These are phyloP conservation scores for Diplogelasinospora grovesii DNA, from an alignment of 495 filamentous ascomycete genomes.

Conservation along the genomic window DNA sequence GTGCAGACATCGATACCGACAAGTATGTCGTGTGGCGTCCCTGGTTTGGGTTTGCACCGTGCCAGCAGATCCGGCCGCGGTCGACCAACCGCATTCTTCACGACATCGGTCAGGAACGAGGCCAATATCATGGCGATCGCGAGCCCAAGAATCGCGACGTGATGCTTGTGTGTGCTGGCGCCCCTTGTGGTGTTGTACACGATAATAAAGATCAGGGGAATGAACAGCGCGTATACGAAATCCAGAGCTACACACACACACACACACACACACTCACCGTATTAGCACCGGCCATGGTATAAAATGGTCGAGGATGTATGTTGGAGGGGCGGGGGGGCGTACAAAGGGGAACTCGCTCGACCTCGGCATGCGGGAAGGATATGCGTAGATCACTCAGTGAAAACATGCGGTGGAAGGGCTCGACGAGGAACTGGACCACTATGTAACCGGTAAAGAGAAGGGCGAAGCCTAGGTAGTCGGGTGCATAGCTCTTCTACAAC, in stretches of 20 bases:
- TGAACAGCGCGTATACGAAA: conserved; percentile 65
- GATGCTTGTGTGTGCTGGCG: conserved; percentile 68
- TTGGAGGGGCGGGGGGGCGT: conserved; percentile 24
- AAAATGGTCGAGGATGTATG: not conserved
- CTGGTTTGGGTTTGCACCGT: conserved; percentile 68
- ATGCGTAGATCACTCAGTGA: conserved; percentile 75
- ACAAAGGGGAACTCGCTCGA: conserved; percentile 79
- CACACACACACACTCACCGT: too few species aligned
- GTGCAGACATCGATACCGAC: conserved; percentile 77
- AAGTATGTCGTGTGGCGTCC: conserved; percentile 58
- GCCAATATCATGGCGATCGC: conserved; percentile 70
- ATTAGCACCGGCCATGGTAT: too few species aligned
- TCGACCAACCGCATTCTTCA: conserved; percentile 88
- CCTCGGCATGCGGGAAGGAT: conserved; percentile 75
- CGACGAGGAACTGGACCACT: conserved; percentile 62
- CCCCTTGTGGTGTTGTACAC: conserved; percentile 55
- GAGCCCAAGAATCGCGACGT: conserved; percentile 78
- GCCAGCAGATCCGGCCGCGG: conserved; percentile 85
- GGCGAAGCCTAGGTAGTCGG: conserved; percentile 77
- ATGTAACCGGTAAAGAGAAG: conserved; percentile 61
- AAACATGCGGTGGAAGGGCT: conserved; percentile 86
- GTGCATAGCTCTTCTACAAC: conserved; percentile 67
- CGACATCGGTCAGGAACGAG: conserved; percentile 75
- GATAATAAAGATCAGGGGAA: conserved; percentile 61
- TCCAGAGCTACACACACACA: conserved; percentile 61